Evolutionary conservation across 305 asterid genomes (phyloP).

Genomic region (Rubia balearica): DNA sequence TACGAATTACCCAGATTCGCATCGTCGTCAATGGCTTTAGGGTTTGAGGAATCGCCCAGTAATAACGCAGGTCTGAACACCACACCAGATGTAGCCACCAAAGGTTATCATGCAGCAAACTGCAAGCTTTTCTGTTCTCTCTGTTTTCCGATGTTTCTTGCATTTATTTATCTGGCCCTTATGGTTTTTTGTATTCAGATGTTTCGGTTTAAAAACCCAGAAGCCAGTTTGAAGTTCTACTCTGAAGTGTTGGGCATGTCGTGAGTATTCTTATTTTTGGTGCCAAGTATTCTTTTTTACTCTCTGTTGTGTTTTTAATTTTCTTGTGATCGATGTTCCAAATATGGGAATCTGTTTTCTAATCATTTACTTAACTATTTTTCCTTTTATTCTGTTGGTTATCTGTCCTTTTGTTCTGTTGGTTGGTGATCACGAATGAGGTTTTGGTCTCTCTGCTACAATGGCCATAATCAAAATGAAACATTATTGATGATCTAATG

Average conservation of each 20-base stretch:
- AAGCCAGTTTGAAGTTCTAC: slow-evolving; percentile 93
- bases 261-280: slow-evolving; percentile 44
- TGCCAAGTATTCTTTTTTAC: background rate
- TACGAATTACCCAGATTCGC: slow-evolving; percentile 29
- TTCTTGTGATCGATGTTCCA: background rate
- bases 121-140: slow-evolving; percentile 30
- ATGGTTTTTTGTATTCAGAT: slow-evolving; percentile 41
- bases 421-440: background rate
- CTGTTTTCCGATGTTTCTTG: background rate
- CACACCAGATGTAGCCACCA: slow-evolving; percentile 65
- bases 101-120: slow-evolving; percentile 84
- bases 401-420: background rate
- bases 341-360: background rate
- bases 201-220: slow-evolving; percentile 89
- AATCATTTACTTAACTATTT: background rate
- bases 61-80: slow-evolving; percentile 75
- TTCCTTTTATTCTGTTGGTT: background rate
- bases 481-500: background rate
- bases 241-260: slow-evolving; percentile 88
- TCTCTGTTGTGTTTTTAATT: background rate
- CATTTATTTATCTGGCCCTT: too few relatives aligned
- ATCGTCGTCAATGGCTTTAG: slow-evolving; percentile 42
- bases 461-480: background rate
- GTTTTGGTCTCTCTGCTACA: background rate
- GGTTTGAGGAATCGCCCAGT: slow-evolving; percentile 60